Conservation (phyloP, 2,329 filamentous ascomycete species). For the Neofusicoccum cordaticola region DNA sequence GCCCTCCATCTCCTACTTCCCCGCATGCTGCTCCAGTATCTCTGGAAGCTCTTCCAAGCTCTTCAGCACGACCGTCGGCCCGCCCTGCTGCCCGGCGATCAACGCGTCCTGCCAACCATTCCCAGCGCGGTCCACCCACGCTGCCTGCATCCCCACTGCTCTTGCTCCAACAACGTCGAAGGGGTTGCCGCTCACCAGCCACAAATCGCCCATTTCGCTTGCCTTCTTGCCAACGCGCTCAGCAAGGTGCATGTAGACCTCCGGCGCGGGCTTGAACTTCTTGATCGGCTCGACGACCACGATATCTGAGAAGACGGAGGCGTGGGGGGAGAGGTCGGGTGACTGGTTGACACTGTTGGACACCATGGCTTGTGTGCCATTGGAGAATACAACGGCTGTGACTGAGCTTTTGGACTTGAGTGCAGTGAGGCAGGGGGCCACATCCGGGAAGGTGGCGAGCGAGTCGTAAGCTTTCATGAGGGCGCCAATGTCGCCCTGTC, state of each 20-base stretch:
- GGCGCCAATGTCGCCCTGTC: constrained; percentile 41
- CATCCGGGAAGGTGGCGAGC: constrained; percentile 64
- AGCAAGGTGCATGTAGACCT: constrained; percentile 60
- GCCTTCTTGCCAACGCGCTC: constrained; percentile 47
- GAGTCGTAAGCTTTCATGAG: constrained; percentile 65
- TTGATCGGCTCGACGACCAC: constrained; percentile 60
- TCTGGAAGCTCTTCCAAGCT: constrained; percentile 59
- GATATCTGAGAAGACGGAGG: constrained; percentile 30
- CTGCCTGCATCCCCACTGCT: constrained; percentile 59
- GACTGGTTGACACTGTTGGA: constrained; percentile 58
- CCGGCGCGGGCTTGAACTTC: constrained; percentile 64
- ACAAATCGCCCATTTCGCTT: constrained; percentile 51
- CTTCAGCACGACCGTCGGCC: constrained; percentile 52
- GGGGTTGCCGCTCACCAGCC: constrained; percentile 70
- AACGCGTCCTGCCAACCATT: constrained; percentile 65
- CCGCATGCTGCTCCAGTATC: constrained; percentile 26
- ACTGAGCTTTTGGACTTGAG: constrained; percentile 45
- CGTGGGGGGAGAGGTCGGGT: constrained; percentile 51
- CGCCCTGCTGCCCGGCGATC: constrained; percentile 41
- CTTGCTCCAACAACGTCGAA: constrained; percentile 69
- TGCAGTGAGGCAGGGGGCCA: constrained; percentile 51
- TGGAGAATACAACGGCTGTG: constrained; percentile 65
- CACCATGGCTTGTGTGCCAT: constrained; percentile 65
- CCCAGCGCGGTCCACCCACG: constrained; percentile 64
- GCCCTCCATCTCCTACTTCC: not conserved